phyloP scores from a whole-genome alignment of 2,329 filamentous ascomycete genomes.

The Penicillium sp. region DNA sequence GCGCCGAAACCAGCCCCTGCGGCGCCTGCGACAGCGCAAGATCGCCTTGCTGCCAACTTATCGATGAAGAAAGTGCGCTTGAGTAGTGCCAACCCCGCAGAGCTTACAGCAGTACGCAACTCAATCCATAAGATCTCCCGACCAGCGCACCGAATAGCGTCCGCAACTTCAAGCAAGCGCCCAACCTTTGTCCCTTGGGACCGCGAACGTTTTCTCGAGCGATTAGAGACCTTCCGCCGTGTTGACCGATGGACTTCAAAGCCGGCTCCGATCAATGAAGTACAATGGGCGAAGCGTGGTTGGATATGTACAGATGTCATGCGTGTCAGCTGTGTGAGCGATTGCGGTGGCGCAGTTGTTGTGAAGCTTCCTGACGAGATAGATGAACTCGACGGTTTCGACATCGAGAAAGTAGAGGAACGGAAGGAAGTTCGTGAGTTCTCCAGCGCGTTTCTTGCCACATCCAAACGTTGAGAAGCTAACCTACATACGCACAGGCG shows the following conservation, averaged over 20 bases:
- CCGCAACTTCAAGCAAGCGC: constrained; percentile 35
- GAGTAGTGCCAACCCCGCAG: constrained; percentile 21
- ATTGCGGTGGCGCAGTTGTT: constrained; percentile 80
- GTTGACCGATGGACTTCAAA: constrained; percentile 94
- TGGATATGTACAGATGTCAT: constrained; percentile 85
- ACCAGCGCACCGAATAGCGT: constrained; percentile 29
- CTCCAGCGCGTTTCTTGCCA: neutral
- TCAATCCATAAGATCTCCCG: constrained; percentile 30
- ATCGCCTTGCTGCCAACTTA: constrained; percentile 26
- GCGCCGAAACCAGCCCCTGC: constrained; percentile 21
- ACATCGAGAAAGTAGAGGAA: constrained; percentile 43
- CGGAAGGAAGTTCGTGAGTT: constrained; percentile 46
- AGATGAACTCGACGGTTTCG: constrained; percentile 50
- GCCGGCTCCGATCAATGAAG: constrained; percentile 78
- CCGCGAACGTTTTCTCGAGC: constrained; percentile 73
- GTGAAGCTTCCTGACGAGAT: constrained; percentile 73
- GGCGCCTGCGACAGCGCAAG: constrained; percentile 23
- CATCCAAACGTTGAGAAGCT: neutral
- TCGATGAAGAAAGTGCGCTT: constrained; percentile 40
- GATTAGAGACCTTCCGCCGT: constrained; percentile 84
- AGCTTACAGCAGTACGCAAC: constrained; percentile 25
- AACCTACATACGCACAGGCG: constrained; percentile 38
- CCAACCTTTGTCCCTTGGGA: constrained; percentile 85
- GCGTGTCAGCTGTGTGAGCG: constrained; percentile 74
- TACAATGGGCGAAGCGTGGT: constrained; percentile 90